Conservation (phyloP, 768 basidiomycete genomes). For the Amanita exitialis region DNA sequence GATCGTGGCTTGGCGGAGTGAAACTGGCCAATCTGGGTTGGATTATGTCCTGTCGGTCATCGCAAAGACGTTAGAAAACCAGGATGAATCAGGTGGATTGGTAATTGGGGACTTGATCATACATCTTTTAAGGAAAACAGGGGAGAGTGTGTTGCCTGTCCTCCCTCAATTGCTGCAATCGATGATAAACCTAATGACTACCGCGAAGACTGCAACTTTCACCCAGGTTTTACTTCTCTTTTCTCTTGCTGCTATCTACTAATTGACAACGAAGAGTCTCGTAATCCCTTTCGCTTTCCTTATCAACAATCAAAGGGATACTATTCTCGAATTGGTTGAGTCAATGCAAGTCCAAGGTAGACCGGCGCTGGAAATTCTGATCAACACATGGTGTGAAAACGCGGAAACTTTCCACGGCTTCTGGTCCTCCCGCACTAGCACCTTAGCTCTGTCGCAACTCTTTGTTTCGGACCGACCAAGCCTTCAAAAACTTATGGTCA, state of each 20-base stretch:
- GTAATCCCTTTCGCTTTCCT: slow-evolving; percentile 92
- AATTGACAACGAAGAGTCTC: slow-evolving; percentile 48
- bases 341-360: slow-evolving; percentile 47
- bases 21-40: slow-evolving; percentile 62
- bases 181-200: slow-evolving; percentile 71
- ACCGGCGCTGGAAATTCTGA: slow-evolving; percentile 74
- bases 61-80: slow-evolving; percentile 63
- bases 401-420: slow-evolving; percentile 91
- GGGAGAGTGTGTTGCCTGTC: slow-evolving; percentile 71
- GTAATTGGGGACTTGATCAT: slow-evolving; percentile 94
- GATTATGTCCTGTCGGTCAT: slow-evolving; percentile 67
- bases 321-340: slow-evolving; percentile 71
- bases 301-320: slow-evolving; percentile 77
- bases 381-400: slow-evolving; percentile 92
- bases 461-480: slow-evolving; percentile 57
- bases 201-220: slow-evolving; percentile 86
- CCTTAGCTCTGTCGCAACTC: slow-evolving; percentile 69
- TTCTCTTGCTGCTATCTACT: background rate
- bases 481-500: slow-evolving; percentile 63
- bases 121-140: slow-evolving; percentile 79
- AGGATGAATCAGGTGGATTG: slow-evolving; percentile 88
- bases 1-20: slow-evolving; percentile 66
- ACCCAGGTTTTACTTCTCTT: slow-evolving; percentile 48
- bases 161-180: slow-evolving; percentile 82
- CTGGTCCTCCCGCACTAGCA: slow-evolving; percentile 86